Conservation (phyloP, 305 asterid species). For the Ajuga reptans region DNA sequence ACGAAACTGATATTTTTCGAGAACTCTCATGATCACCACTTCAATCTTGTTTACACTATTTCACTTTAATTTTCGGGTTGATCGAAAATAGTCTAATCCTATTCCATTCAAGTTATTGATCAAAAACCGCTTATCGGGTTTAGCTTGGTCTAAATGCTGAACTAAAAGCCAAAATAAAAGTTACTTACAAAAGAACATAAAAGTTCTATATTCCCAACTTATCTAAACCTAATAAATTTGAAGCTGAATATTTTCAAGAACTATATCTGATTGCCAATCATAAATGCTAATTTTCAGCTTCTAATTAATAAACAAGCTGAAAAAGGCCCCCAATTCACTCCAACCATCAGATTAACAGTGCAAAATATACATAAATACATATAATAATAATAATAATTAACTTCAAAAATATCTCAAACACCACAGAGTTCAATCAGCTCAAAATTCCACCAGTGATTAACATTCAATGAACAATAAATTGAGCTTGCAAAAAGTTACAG, state of each 20-base stretch:
- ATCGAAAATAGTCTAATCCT: not conserved
- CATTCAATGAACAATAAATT: not conserved
- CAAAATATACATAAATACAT: not conserved
- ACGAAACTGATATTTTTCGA: not conserved
- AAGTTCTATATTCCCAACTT: too few relatives aligned
- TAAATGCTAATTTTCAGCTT: slow-evolving; percentile 1
- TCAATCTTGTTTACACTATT: not conserved
- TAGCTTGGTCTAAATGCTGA: not conserved
- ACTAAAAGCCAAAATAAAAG: not conserved
- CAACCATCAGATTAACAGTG: not conserved
- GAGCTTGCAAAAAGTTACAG: slow-evolving; percentile 16
- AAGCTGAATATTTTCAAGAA: slow-evolving; percentile 4
- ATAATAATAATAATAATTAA: not conserved
- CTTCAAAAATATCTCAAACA: slow-evolving; percentile 8
- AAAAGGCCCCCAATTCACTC: slow-evolving; percentile 15
- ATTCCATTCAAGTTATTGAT: not conserved
- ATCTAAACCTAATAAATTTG: slow-evolving; percentile 1
- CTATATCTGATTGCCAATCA: slow-evolving; percentile 5
- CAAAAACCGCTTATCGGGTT: not conserved
- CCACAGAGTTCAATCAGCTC: slow-evolving; percentile 16
- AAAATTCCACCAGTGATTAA: not conserved
- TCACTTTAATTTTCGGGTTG: not conserved
- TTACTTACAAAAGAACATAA: too few relatives aligned
- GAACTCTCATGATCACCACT: not conserved
- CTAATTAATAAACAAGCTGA: slow-evolving; percentile 12